Base-by-base conservation (phyloP, 2,329 filamentous ascomycete species). In the Monilinia vaccinii-corymbosi region DNA sequence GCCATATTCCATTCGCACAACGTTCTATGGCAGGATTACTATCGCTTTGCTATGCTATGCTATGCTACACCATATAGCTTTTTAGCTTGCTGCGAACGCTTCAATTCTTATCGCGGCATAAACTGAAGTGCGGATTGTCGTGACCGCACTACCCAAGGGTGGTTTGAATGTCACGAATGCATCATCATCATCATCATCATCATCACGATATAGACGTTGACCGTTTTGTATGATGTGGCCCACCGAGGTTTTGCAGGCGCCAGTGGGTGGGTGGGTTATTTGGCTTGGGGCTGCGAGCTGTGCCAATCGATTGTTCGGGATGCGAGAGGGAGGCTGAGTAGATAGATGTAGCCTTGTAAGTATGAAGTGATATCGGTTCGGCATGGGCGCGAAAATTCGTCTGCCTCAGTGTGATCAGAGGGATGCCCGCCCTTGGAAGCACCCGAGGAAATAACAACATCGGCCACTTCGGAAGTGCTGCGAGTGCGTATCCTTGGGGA, bases 41-140 rank as follows among this genome's bases (percentile, higher is more conserved):
- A 49, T n/a, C n/a, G n/a, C n/a, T n/a, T n/a, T n/a, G n/a, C n/a
- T n/a, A n/a, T 9, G 8, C 25, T 36, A 32, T 0, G 13, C 3
- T 32, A 13, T 32, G 28, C 25, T 32, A n/a, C 46, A 18, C 25
- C 10, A n/a, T 32, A 48, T 48, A 87, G n/a, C 91, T 78, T 97
- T 97, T 50, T 91, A 1, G 92, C 93, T 75, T 96, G 91, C 96
- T 96, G 73, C 92, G 86, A 36, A 97, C 92, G 0, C 91, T 96
- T 60, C 94, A 86, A 62, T 96, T 83, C 75, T 99, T 94, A 71
- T 99, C 94, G 91, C 89, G 0, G 91, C 89, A 75, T 96, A 97
- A 14, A 94, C 94, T 0, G 94, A 93, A 61, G 97, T 91, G 60
- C 89, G 87, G 70, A 93, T 92, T 74, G 93, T 93, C 6, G 79